Evolutionary conservation across 768 basidiomycete genomes (phyloP).

Genomic region (Rossbeevera mucosa): DNA sequence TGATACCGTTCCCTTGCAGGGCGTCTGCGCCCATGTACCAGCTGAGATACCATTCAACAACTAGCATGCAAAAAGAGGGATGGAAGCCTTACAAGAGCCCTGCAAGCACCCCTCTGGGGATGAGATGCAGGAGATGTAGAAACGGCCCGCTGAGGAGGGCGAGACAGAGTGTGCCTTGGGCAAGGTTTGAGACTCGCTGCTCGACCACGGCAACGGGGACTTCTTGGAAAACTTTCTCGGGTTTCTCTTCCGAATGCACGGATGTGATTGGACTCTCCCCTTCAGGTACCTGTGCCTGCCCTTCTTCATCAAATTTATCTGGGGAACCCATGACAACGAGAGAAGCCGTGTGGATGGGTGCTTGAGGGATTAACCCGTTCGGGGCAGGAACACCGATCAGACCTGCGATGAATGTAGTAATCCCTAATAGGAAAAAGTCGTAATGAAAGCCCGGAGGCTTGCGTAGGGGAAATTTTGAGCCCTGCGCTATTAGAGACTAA

Average conservation of each 20-base stretch:
- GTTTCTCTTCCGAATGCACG: conserved; percentile 23
- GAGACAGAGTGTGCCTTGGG: conserved; percentile 74
- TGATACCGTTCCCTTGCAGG: conserved; percentile 77
- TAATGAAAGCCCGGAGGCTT: conserved; percentile 87
- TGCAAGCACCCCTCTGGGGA: conserved; percentile 79
- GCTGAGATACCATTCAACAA: conserved; percentile 30
- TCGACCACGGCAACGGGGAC: conserved; percentile 77
- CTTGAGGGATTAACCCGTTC: conserved; percentile 81
- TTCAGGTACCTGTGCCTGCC: conserved; percentile 15
- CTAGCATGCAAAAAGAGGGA: conserved; percentile 2
- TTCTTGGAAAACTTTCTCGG: conserved; percentile 34
- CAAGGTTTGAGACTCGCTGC: conserved; percentile 88
- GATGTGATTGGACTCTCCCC: not conserved
- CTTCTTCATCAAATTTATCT: conserved; percentile 38
- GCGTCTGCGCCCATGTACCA: conserved; percentile 94
- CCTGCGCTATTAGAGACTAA: conserved; percentile 89
- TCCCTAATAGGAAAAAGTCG: conserved; percentile 87
- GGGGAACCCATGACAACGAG: conserved; percentile 61
- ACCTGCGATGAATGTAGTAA: conserved; percentile 86
- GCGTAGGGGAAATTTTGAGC: conserved; percentile 80
- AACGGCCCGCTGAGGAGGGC: conserved; percentile 81
- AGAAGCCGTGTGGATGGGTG: conserved; percentile 88
- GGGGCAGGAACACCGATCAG: conserved; percentile 85
- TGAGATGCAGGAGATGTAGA: conserved; percentile 69
- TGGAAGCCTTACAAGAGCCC: conserved; percentile 68